Percentiles rank a stretch among this genome's conserved stretches.
These are phyloP conservation scores for Echinosophora koreensis DNA, from an alignment of 306 rosid species.

Conservation along the genomic window DNA sequence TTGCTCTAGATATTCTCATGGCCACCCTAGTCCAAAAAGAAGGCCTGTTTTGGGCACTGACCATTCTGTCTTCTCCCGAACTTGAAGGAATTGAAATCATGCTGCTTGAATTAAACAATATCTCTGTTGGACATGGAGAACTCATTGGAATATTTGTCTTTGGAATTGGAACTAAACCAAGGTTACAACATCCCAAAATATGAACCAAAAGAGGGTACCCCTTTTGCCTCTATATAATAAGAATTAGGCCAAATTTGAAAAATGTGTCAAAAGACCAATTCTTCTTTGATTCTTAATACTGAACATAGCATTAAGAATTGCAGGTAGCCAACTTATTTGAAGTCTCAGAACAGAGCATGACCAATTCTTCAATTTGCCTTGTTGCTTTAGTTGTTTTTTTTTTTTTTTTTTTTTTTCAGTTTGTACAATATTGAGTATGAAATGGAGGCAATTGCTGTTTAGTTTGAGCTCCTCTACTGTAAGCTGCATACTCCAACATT, in stretches of 20 bases:
- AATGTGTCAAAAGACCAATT: constrained; percentile 42
- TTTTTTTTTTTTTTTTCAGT: background rate
- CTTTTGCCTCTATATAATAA: constrained; percentile 46
- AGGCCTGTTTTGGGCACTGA: constrained; percentile 48
- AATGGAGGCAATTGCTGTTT: constrained; percentile 23
- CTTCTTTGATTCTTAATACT: constrained; percentile 34
- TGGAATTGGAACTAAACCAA: constrained; percentile 40
- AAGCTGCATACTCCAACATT: background rate
- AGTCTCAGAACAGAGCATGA: no score
- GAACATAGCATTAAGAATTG: constrained; percentile 31
- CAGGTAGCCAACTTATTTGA: constrained; percentile 23
- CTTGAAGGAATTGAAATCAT: constrained; percentile 59
- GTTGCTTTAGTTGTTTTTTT: background rate
- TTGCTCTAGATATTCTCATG: constrained; percentile 86
- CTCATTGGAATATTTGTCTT: constrained; percentile 39
- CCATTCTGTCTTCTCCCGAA: constrained; percentile 50
- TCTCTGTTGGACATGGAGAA: constrained; percentile 44
- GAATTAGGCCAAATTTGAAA: constrained; percentile 39
- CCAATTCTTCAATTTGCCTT: constrained; percentile 13
- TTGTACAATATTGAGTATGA: constrained; percentile 11
- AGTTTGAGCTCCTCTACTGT: background rate
- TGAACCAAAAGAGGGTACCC: background rate
- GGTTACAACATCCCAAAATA: background rate
- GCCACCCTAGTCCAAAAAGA: constrained; percentile 61
- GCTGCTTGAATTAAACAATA: constrained; percentile 47